Conservation (phyloP, 768 basidiomycete species). For the Lactarius trivialis region DNA sequence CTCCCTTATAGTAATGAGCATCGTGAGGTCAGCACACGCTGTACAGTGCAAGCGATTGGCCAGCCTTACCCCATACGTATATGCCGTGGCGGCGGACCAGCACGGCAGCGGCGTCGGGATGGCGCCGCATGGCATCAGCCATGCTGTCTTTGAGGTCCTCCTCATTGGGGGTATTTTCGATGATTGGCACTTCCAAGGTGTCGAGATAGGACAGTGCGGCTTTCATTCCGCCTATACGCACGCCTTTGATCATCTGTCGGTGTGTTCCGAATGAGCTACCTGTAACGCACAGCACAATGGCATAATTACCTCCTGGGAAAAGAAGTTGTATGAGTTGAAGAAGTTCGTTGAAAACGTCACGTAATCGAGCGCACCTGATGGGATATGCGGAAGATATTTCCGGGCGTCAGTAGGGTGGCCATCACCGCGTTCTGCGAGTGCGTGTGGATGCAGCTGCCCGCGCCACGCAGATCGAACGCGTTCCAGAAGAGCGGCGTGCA, state of each 20-base stretch:
- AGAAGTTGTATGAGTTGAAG: background rate
- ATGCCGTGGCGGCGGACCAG: slow-evolving; percentile 76
- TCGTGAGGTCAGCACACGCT: slow-evolving; percentile 4
- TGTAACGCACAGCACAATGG: slow-evolving; percentile 7
- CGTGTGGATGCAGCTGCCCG: slow-evolving; percentile 86
- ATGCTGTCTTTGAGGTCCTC: slow-evolving; percentile 86
- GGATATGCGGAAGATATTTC: slow-evolving; percentile 66
- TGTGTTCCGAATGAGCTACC: too few species aligned
- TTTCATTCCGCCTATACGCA: slow-evolving; percentile 71
- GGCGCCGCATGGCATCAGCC: slow-evolving; percentile 75
- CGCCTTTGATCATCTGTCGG: slow-evolving; percentile 92
- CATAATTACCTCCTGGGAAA: background rate
- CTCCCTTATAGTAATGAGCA: slow-evolving; percentile 31
- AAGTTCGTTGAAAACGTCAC: background rate
- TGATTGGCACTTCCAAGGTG: slow-evolving; percentile 80
- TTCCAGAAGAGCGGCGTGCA: slow-evolving; percentile 94
- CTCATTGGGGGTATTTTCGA: slow-evolving; percentile 86
- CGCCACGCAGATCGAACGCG: slow-evolving; percentile 70
- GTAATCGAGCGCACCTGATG: slow-evolving; percentile 54
- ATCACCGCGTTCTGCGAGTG: slow-evolving; percentile 89
- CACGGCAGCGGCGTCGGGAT: slow-evolving; percentile 72
- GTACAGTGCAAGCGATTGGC: slow-evolving; percentile 12
- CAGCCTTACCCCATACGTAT: slow-evolving; percentile 71
- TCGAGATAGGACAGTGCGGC: slow-evolving; percentile 76
- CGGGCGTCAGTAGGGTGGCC: slow-evolving; percentile 74